Percentiles rank a stretch among this genome's conserved stretches.
These are phyloP conservation scores for Mucor irregularis DNA, from an alignment of 371 early-diverging fungal genomes.

Conservation along the genomic window DNA sequence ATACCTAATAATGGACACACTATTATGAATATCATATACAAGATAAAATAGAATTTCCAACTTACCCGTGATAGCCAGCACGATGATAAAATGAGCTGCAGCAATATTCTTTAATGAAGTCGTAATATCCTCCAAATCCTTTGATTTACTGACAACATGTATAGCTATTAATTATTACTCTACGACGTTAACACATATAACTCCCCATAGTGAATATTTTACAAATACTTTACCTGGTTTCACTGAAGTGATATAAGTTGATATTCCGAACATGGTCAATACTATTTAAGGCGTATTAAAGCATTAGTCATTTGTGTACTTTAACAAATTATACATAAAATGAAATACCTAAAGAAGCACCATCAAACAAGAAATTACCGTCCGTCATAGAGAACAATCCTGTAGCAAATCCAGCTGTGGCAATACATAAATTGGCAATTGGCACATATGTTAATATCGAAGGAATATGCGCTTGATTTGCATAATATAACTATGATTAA, in stretches of 20 bases:
- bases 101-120: conserved; percentile 40
- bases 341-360: conserved; percentile 50
- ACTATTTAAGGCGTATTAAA: conserved; percentile 10
- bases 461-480: conserved; percentile 40
- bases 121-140: neutral
- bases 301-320: neutral
- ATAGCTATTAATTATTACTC: neutral
- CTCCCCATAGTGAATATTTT: neutral
- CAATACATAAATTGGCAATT: conserved; percentile 42
- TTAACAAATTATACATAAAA: conserved; percentile 14
- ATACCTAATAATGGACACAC: conserved; percentile 24
- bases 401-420: conserved; percentile 41
- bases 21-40: neutral
- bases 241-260: conserved; percentile 42
- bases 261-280: conserved; percentile 41
- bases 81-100: conserved; percentile 50
- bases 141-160: neutral
- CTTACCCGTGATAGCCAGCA: conserved; percentile 37
- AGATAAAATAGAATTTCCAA: neutral
- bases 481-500: conserved; percentile 38
- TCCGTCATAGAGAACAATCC: conserved; percentile 45
- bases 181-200: neutral
- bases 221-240: conserved; percentile 34
- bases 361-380: conserved; percentile 47
- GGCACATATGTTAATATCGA: conserved; percentile 45